A percentile compares a stretch with the other conserved stretches of the same genome.
phyloP scores from a whole-genome alignment of 495 filamentous ascomycete species.

The Podospora appendiculata region DNA sequence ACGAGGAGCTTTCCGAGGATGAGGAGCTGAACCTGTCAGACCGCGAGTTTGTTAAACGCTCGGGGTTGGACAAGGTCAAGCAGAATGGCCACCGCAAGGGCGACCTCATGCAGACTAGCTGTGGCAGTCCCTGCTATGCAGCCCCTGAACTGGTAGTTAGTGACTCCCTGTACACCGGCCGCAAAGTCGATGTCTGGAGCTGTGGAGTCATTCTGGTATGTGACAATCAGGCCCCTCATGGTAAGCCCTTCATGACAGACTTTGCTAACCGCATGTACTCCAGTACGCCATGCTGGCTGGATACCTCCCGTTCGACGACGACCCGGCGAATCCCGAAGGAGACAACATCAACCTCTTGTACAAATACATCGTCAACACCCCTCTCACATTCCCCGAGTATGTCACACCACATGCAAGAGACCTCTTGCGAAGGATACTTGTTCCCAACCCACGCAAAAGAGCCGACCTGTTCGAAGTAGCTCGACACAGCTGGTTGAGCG shows the following conservation, averaged over 20 bases:
- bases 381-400: conserved; percentile 97
- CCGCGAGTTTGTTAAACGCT: conserved; percentile 73
- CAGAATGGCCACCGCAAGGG: conserved; percentile 53
- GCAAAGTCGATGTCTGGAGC: conserved; percentile 99
- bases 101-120: conserved; percentile 76
- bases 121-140: conserved; percentile 87
- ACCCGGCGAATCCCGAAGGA: conserved; percentile 96
- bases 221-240: conserved; percentile 5
- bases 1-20: conserved; percentile 81
- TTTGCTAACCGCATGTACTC: conserved; percentile 2
- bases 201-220: conserved; percentile 97
- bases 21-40: conserved; percentile 82
- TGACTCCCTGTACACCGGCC: conserved; percentile 92
- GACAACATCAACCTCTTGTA: conserved; percentile 99
- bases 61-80: conserved; percentile 60
- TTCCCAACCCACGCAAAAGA: conserved; percentile 91
- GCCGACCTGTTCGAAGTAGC: conserved; percentile 97
- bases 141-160: conserved; percentile 96
- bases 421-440: conserved; percentile 82
- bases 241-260: background rate
- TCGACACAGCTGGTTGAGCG: conserved; percentile 95
- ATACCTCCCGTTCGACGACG: conserved; percentile 98
- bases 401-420: conserved; percentile 96
- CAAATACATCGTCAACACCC: conserved; percentile 98
- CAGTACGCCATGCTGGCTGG: conserved; percentile 99